Evolutionary conservation across 2,329 filamentous ascomycete species (phyloP), one percentile per base, ranked within the genome.

Genomic region (Mycosphaerella sp.): DNA sequence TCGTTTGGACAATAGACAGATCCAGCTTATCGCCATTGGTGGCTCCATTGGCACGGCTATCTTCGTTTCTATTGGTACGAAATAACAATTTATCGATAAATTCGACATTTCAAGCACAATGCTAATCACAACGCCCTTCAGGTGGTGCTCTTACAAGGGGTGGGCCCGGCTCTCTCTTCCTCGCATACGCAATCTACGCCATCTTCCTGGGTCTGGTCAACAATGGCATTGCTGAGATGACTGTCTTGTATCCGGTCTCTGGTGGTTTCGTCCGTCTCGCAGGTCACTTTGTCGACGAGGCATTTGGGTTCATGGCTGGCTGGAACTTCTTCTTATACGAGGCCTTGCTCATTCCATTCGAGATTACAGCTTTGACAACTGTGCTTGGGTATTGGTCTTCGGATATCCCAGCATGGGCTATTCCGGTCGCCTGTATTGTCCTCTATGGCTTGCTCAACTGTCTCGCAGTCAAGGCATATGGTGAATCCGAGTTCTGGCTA

Each of bases 241-340:
- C 54, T 17, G 42, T 49, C 8, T 41, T 55, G 18, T 55, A 50
- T 41, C 58, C 58, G 13, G 54, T 60, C 34, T 56, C 54, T 45
- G 56, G 56, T 49, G 56, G 78, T 4, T 85, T 84, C 64, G 76
- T 85, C 56, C 80, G 82, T 53, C 73, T 84, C 61, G 80, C 80
- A 4, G 80, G 81, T 25, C 73, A 80, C 58, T 85, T 80, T 78
- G 79, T 80, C 8, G 82, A 85, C 64, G 81, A 84, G n/a, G 74
- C 81, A 8, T 71, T 80, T 16, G 81, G 81, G 30, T 84, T 85
- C 60, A 70, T 71, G 51, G 71, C 68, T 36, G 75, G 75, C n/a
- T 65, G 62, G 62, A 64, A 64, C 56, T 65, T 78, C 59, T 76
- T 76, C 56, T 66, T 78, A 35, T 77, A 77, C 56, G 75, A 79